Percentiles rank a stretch among this genome's conserved stretches.
These are phyloP conservation scores for Termitomyces sp. DNA, from an alignment of 768 basidiomycete species.

Conservation along the genomic window DNA sequence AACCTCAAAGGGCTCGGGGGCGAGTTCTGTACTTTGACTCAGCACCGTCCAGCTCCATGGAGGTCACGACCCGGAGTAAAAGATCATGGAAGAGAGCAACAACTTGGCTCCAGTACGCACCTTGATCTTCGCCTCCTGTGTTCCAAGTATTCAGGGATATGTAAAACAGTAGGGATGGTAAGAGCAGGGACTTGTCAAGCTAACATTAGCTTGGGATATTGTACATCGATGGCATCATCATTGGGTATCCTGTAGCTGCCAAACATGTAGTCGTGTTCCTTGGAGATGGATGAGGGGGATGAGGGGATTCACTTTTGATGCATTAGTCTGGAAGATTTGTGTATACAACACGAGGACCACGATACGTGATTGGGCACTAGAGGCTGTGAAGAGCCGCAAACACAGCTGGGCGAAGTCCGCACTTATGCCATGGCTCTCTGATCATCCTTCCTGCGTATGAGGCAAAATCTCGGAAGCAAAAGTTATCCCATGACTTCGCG, in stretches of 20 bases:
- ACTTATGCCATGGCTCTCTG: no score
- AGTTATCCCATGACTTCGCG: no score
- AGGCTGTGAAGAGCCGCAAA: not conserved
- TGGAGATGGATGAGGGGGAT: not conserved
- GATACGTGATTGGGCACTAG: not conserved
- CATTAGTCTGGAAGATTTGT: not conserved
- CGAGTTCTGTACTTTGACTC: no score
- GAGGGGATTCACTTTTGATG: not conserved
- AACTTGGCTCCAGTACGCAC: not conserved
- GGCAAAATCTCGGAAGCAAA: no score
- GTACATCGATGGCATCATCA: no score
- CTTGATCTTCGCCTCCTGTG: not conserved
- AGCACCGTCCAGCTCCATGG: no score
- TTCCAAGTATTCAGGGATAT: no score
- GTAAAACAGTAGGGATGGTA: not conserved
- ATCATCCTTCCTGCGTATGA: not conserved
- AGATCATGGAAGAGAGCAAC: no score
- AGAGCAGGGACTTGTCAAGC: not conserved
- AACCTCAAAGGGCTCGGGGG: no score
- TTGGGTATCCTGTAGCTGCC: no score
- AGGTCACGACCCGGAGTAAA: no score
- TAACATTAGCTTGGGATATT: no score
- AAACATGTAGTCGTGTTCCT: not conserved
- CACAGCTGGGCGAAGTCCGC: not conserved
- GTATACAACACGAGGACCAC: not conserved